Base-by-base conservation (phyloP, 2,329 filamentous ascomycete species). In the Ceratocystis diversiconidia region DNA sequence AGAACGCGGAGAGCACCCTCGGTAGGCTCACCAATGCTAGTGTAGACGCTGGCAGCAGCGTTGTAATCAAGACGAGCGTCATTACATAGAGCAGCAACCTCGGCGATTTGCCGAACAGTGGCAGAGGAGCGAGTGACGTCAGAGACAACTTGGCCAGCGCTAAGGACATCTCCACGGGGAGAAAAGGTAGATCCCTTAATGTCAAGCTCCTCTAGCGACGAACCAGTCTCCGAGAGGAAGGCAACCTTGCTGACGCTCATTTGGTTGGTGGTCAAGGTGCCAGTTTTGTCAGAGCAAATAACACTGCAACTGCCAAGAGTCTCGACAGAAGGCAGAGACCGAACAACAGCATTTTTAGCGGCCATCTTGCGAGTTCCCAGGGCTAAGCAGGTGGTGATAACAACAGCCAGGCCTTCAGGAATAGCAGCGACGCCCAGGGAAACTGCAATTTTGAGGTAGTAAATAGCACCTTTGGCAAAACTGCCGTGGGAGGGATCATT, bases 281-380 rank as follows among this genome's bases (percentile, higher is more conserved):
- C 95, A 4, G 94, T 99, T 81, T 99, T 99, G 80, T 99, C 94
- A 3, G 95, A 99, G 80, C 95, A 99, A 74, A 99, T 96, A 66
- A 99, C 92, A 73, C 94, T 99, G 83, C 94, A 99, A 82, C 94
- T 99, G 73, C 94, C 94, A 64, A 99, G 82, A 12, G 94, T 99
- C 77, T 99, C 94, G 63, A 99, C 94, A 1, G 94, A 99, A 22
- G 94, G 94, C 71, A 99, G 79, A 73, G 91, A 96, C 75, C 95
- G 86, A 67, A 99, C 95, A 46, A 99, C 92, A 6, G 94, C 94
- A 73, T 97, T 97, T 80, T 96, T 97, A 67, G 91, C 89, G 22
- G 94, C 95, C 95, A 99, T 99, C 78, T 96, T 97, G 70, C 94
- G 86, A 3, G 95, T 99, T 71, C 95, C 94, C 41, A 99, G 82